Evolutionary conservation across 495 filamentous ascomycete genomes (phyloP).

Genomic region (Oleoguttula mirabilis): DNA sequence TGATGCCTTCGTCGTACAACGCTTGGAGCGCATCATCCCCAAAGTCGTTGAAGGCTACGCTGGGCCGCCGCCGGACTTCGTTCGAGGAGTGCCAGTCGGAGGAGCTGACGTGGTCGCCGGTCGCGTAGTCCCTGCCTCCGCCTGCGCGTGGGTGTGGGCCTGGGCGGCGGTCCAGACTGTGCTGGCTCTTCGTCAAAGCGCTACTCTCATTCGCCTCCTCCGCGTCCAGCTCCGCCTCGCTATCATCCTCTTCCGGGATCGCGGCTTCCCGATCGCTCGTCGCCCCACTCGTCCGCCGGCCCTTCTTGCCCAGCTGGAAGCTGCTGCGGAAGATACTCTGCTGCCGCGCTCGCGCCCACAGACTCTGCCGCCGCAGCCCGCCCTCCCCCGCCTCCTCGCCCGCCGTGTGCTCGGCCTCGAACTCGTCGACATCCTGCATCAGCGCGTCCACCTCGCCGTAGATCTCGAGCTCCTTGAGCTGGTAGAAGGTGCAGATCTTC

Average conservation of each 20-base stretch:
- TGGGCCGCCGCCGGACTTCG: constrained; percentile 43
- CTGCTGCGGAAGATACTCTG: constrained; percentile 35
- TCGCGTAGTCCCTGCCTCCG: constrained; percentile 17
- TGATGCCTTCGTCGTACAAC: constrained; percentile 69
- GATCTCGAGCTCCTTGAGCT: constrained; percentile 74
- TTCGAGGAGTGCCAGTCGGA: constrained; percentile 43
- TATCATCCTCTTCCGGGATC: constrained; percentile 29
- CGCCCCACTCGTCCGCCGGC: constrained; percentile 34
- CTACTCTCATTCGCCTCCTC: constrained; percentile 55
- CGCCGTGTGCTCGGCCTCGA: constrained; percentile 49
- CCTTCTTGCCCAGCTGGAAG: constrained; percentile 23
- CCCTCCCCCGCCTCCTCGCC: constrained; percentile 45
- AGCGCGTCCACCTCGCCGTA: constrained; percentile 67
- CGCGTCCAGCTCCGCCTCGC: constrained; percentile 54
- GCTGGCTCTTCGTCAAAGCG: constrained; percentile 35
- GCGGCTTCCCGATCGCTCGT: constrained; percentile 30
- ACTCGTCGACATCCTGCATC: constrained; percentile 60
- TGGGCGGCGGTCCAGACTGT: constrained; percentile 21
- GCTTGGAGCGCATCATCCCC: constrained; percentile 54
- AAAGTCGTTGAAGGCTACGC: constrained; percentile 56
- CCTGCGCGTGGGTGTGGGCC: neutral
- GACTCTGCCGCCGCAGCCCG: constrained; percentile 34
- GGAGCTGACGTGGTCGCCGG: constrained; percentile 16
- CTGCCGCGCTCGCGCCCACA: constrained; percentile 34
- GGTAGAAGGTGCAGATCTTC: constrained; percentile 85